Base-by-base conservation (phyloP, 169 alveolate genomes). In the Toxoplasma gondii region DNA sequence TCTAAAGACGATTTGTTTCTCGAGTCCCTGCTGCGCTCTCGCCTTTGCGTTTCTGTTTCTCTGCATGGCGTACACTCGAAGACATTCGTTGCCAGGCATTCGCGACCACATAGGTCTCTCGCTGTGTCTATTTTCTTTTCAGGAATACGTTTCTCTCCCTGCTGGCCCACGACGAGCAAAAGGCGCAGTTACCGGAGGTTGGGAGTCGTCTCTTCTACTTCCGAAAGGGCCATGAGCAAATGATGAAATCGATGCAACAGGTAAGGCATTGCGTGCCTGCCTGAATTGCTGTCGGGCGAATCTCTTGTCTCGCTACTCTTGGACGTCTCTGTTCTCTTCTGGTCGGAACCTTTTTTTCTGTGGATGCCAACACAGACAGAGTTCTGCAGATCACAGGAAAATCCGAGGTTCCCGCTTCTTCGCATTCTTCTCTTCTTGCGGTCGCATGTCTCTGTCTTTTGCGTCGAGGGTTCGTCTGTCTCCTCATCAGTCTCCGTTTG, bases 181-280 rank as follows among this genome's bases (percentile, higher is more conserved):
- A 84, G 58, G 92, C 70, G 29, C 88, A 83, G n/a, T 16, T 92
- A 0, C 94, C 94, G 0, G 74, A 54, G 54, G 92, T 81, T 31
- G 94, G 94, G 38, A 82, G 41, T 0, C 80, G 70, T 24, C 92
- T 92, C 92, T 92, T 92, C 78, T 92, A 81, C 54, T 92, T 92
- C 92, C 88, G 94, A 41, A 92, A 41, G 88, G 94, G 94, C 38
- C 94, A 92, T n/a, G 64, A 44, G 38, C 92, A 82, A 27, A 38
- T 83, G 36, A 88, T 92, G 67, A 69, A 27, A 29, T n/a, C 88
- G 44, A 0, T 92, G 70, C 91, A 49, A 49, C 92, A 92, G 88
- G 94, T 92, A 39, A 34, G 92, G 53, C 27, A 45, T 54, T 10
- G 41, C 10, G 74, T 64, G 9, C 1, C 24, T 2, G 86, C 22